A percentile compares a stretch with the other conserved stretches of the same genome.
Evolutionary conservation across 78 protist genomes (phyloP).

Genomic region (Dictyostelium capitatum): DNA sequence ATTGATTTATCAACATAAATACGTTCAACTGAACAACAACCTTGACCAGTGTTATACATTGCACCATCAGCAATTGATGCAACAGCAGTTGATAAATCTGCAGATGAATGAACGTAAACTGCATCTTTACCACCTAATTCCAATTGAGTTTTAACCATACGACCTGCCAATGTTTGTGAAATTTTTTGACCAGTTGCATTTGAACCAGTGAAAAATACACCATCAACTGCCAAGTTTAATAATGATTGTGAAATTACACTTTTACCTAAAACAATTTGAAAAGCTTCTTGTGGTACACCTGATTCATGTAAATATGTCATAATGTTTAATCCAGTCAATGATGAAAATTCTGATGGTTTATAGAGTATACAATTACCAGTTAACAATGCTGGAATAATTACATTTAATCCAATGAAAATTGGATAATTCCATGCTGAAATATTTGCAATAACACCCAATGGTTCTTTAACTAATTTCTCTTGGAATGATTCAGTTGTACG

Average conservation of each 20-base stretch:
- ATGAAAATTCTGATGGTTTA: slow-evolving; percentile 75
- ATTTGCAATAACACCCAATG: slow-evolving; percentile 80
- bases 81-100: slow-evolving; percentile 16
- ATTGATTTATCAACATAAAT: slow-evolving; percentile 79
- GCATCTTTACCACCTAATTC: slow-evolving; percentile 84
- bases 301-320: slow-evolving; percentile 46
- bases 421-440: slow-evolving; percentile 87
- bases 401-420: slow-evolving; percentile 74
- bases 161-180: slow-evolving; percentile 44
- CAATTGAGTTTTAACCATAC: slow-evolving; percentile 70
- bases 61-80: slow-evolving; percentile 83
- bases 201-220: slow-evolving; percentile 80
- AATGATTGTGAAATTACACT: slow-evolving; percentile 50
- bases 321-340: slow-evolving; percentile 76
- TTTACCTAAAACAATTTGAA: slow-evolving; percentile 71
- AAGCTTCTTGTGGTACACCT: slow-evolving; percentile 71
- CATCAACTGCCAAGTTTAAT: slow-evolving; percentile 59
- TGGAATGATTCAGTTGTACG: slow-evolving; percentile 76
- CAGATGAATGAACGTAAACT: slow-evolving; percentile 72
- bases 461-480: slow-evolving; percentile 60
- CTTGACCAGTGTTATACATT: slow-evolving; percentile 82
- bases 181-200: slow-evolving; percentile 60
- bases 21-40: slow-evolving; percentile 85
- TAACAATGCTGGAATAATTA: slow-evolving; percentile 74
- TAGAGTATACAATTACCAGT: slow-evolving; percentile 79